Conservation (phyloP, 2,329 filamentous ascomycete species). For the Botrytis porri region DNA sequence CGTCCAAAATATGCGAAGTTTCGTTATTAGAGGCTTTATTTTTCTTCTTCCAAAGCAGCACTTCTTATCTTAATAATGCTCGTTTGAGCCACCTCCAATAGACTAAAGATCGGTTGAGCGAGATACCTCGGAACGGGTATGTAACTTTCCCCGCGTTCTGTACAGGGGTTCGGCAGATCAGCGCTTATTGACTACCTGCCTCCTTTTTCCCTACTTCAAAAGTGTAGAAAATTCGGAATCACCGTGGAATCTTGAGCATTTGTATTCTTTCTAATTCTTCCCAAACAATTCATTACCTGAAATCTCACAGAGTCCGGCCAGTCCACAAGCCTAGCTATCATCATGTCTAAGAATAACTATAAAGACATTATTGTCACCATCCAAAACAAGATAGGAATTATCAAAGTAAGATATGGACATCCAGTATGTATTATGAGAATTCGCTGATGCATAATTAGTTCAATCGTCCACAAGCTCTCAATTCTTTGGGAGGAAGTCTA, state of each 20-base stretch:
- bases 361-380: slow-evolving; percentile 45
- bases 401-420: slow-evolving; percentile 39
- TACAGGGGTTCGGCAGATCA: neutral
- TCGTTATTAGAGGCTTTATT: neutral
- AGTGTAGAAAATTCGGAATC: neutral
- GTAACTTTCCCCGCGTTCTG: neutral
- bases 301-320: neutral
- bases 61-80: neutral
- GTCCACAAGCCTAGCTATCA: neutral
- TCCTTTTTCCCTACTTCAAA: neutral
- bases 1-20: neutral
- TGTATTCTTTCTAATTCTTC: too few relatives aligned
- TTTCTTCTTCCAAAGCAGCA: neutral
- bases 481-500: slow-evolving; percentile 48
- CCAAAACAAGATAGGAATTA: slow-evolving; percentile 45
- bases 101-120: neutral
- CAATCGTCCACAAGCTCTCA: slow-evolving; percentile 48
- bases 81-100: neutral
- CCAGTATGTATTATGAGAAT: neutral
- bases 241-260: too few relatives aligned
- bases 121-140: neutral
- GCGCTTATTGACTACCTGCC: neutral
- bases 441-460: slow-evolving; percentile 45
- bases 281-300: neutral
- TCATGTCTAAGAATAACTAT: slow-evolving; percentile 35